A percentile compares a stretch with the other conserved stretches of the same genome.
These are phyloP conservation scores for Cladosporium sp. DNA, from an alignment of 2,329 filamentous ascomycete species.

Conservation along the genomic window DNA sequence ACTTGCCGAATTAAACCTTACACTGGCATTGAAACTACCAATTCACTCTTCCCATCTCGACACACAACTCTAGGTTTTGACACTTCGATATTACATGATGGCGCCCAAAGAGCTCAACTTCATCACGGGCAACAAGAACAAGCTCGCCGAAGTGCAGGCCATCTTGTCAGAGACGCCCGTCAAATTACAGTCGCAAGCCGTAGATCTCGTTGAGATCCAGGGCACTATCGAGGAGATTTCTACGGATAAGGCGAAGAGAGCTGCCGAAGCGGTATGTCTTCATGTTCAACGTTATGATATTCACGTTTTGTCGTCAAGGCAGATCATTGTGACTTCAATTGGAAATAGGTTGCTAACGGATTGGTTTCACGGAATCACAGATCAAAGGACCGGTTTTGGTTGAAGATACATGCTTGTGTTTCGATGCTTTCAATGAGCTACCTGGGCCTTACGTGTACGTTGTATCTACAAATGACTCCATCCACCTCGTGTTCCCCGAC, in stretches of 20 bases:
- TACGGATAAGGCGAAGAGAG: constrained; percentile 76
- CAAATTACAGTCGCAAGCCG: constrained; percentile 65
- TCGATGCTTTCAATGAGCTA: constrained; percentile 82
- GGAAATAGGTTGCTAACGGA: background rate
- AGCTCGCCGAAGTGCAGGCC: constrained; percentile 81
- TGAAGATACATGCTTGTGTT: constrained; percentile 93
- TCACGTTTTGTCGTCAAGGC: background rate
- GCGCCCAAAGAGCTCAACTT: constrained; percentile 66
- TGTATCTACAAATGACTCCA: background rate
- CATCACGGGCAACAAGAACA: constrained; percentile 95
- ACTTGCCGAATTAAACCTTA: background rate
- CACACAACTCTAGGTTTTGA: background rate
- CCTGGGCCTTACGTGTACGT: constrained; percentile 93
- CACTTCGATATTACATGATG: constrained; percentile 14
- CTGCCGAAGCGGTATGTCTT: constrained; percentile 65
- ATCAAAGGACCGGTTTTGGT: constrained; percentile 83
- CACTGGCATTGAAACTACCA: too few species aligned
- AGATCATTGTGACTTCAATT: background rate
- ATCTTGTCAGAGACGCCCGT: constrained; percentile 71
- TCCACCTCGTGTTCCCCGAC: background rate
- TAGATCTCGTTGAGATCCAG: constrained; percentile 88
- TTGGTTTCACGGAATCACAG: constrained; percentile 40
- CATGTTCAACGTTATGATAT: background rate
- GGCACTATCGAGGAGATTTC: constrained; percentile 91
- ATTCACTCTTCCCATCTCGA: background rate